Evolutionary conservation across 768 basidiomycete genomes (phyloP).

Genomic region (Amanita polypyramis): DNA sequence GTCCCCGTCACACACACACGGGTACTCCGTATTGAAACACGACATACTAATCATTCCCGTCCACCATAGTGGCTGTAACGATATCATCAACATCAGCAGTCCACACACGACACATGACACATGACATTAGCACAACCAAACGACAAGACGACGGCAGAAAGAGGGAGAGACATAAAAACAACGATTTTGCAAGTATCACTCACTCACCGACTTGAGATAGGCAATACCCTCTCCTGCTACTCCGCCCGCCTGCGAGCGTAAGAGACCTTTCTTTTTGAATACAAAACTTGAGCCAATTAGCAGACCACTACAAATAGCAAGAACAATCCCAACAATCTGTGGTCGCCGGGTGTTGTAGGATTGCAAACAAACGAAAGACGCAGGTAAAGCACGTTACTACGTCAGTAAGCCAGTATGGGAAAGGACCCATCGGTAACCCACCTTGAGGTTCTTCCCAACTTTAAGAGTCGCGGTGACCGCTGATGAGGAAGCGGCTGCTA

Average conservation of each 20-base stretch:
- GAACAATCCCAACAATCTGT: conserved; percentile 71
- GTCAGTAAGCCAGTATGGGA: background rate
- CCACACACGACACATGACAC: background rate
- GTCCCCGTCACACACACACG: conserved; percentile 2
- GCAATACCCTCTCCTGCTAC: conserved; percentile 78
- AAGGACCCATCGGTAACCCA: conserved; percentile 12
- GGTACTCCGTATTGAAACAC: background rate
- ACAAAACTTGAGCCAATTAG: conserved; percentile 93
- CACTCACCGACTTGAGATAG: conserved; percentile 85
- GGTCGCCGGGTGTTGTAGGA: background rate
- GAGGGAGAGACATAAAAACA: background rate
- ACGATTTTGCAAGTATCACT: too few relatives aligned
- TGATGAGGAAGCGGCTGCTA: conserved; percentile 30
- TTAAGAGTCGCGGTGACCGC: conserved; percentile 24
- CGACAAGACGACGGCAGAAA: too few relatives aligned
- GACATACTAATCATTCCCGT: conserved; percentile 73
- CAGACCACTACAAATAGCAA: conserved; percentile 69
- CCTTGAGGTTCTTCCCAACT: conserved; percentile 42
- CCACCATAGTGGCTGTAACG: conserved; percentile 78
- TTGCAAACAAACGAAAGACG: too few relatives aligned
- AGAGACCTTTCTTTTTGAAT: conserved; percentile 93
- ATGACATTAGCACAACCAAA: background rate
- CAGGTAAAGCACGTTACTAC: too few relatives aligned
- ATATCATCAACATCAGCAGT: conserved; percentile 9
- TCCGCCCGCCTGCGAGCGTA: conserved; percentile 75